These are phyloP conservation scores for Aspergillus puulaauensis DNA, from an alignment of 2,329 filamentous ascomycete species.

Conservation along the genomic window DNA sequence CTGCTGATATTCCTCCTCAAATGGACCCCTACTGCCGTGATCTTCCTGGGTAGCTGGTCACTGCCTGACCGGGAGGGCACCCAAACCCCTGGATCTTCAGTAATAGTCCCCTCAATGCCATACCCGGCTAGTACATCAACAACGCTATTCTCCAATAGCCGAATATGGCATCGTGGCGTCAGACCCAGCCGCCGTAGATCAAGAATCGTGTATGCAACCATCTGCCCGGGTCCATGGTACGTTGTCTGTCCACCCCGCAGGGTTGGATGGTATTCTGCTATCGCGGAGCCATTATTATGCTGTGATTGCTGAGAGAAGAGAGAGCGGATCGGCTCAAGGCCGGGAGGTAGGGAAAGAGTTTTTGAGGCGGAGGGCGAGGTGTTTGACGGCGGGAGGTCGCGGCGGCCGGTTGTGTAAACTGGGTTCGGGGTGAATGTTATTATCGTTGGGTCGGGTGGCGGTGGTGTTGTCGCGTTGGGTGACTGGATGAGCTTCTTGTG, in stretches of 20 bases:
- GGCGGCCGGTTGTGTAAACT: constrained; percentile 86
- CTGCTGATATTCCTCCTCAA: constrained; percentile 78
- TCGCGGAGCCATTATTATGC: constrained; percentile 27
- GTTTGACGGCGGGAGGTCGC: constrained; percentile 58
- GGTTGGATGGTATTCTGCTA: constrained; percentile 66
- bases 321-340: constrained; percentile 37
- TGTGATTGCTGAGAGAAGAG: constrained; percentile 25
- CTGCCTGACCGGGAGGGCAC: constrained; percentile 32
- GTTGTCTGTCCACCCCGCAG: constrained; percentile 88
- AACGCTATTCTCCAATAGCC: constrained; percentile 73
- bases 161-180: constrained; percentile 73
- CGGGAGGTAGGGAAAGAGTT: constrained; percentile 38
- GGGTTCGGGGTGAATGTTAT: constrained; percentile 80
- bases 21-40: constrained; percentile 91
- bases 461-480: constrained; percentile 20
- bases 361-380: constrained; percentile 24
- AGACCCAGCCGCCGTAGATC: constrained; percentile 70
- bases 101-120: constrained; percentile 62
- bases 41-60: constrained; percentile 58
- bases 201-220: constrained; percentile 90
- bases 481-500: constrained; percentile 54
- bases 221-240: constrained; percentile 91
- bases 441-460: constrained; percentile 65
- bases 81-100: constrained; percentile 85
- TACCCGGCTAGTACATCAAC: constrained; percentile 64